These are phyloP conservation scores for Lasiosphaeria hispida DNA, from an alignment of 495 filamentous ascomycete genomes.

Conservation along the genomic window DNA sequence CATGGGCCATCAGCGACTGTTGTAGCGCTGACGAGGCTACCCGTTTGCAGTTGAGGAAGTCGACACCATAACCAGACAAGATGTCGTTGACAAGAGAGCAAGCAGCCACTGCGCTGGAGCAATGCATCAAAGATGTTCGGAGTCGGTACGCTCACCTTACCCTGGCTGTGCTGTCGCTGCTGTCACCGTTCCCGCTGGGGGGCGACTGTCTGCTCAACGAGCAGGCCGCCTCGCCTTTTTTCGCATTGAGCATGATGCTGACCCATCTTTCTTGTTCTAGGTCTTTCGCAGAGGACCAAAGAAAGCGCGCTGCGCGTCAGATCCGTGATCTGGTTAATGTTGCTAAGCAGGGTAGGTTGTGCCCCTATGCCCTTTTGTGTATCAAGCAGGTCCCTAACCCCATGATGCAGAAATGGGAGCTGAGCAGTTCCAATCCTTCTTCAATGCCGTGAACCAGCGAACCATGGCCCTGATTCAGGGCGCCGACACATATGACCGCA, in stretches of 20 bases:
- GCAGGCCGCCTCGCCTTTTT: background rate
- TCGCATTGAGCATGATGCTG: background rate
- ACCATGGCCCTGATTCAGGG: constrained; percentile 78
- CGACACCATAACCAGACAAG: constrained; percentile 13
- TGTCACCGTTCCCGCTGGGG: too few relatives aligned
- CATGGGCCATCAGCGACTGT: constrained; percentile 31
- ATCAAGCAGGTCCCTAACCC: constrained; percentile 3
- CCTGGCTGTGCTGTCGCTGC: too few relatives aligned
- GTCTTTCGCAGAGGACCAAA: constrained; percentile 32
- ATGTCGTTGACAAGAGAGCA: constrained; percentile 35
- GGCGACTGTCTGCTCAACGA: background rate
- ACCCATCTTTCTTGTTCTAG: constrained; percentile 16
- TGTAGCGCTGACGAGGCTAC: constrained; percentile 27
- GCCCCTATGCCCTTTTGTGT: background rate
- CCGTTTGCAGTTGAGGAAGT: constrained; percentile 12
- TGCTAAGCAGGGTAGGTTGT: constrained; percentile 36
- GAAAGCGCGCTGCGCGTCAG: constrained; percentile 42
- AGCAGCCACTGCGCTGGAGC: constrained; percentile 31
- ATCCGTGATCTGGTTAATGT: constrained; percentile 41
- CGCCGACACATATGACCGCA: constrained; percentile 78
- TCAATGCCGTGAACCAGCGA: constrained; percentile 70
- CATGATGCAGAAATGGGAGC: constrained; percentile 63
- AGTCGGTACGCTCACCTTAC: constrained; percentile 22
- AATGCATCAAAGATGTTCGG: constrained; percentile 32
- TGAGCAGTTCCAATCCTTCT: constrained; percentile 76